phyloP scores from a whole-genome alignment of 495 filamentous ascomycete genomes.

The Trichoderma virens region DNA sequence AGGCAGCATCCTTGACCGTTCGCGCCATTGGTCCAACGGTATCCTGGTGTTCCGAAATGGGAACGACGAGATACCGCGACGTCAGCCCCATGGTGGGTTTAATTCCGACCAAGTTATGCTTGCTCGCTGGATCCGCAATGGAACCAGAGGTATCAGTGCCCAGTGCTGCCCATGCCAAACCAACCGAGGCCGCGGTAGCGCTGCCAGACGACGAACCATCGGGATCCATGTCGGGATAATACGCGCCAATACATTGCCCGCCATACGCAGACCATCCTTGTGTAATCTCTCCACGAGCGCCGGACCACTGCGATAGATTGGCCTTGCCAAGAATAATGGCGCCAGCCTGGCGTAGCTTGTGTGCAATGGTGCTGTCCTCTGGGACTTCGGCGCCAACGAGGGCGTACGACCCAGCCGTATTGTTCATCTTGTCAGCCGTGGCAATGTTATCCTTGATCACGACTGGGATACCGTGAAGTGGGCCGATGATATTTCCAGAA shows the following conservation, averaged over 20 bases:
- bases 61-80: constrained; percentile 53
- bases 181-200: constrained; percentile 25
- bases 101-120: constrained; percentile 45
- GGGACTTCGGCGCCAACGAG: constrained; percentile 37
- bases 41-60: constrained; percentile 55
- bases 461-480: constrained; percentile 29
- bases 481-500: constrained; percentile 12
- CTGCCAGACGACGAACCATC: constrained; percentile 27
- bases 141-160: constrained; percentile 29
- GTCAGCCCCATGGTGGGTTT: constrained; percentile 64
- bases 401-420: constrained; percentile 46
- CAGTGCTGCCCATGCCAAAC: constrained; percentile 22
- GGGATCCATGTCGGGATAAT: constrained; percentile 22
- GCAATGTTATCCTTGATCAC: constrained; percentile 33
- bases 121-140: constrained; percentile 30
- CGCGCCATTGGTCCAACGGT: constrained; percentile 59
- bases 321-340: constrained; percentile 41
- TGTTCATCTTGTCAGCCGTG: constrained; percentile 21
- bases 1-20: constrained; percentile 59
- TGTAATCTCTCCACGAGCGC: constrained; percentile 25
- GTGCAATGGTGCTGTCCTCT: constrained; percentile 33
- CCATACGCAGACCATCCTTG: constrained; percentile 36
- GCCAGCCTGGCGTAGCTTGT: constrained; percentile 36
- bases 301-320: constrained; percentile 32
- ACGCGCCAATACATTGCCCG: constrained; percentile 35